Base-by-base conservation (phyloP, 768 basidiomycete genomes). In the Tulasnella sp. region DNA sequence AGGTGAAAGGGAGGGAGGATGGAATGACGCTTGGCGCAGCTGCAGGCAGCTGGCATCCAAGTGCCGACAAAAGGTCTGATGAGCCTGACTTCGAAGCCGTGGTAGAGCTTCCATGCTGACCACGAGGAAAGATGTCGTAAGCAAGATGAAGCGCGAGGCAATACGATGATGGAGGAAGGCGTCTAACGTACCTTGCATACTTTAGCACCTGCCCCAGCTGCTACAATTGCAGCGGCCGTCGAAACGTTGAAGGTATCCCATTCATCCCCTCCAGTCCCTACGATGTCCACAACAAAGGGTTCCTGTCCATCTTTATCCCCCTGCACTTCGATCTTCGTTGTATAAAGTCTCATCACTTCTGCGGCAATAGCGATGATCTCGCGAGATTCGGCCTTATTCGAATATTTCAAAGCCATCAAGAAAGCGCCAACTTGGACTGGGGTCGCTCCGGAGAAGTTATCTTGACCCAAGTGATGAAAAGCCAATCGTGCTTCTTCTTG, bases 161-260 rank as follows among this genome's bases (percentile, higher is more conserved):
- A 20, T 20, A 8, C 1, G 12, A 37, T 73, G 18, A n/a, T 4
- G n/a, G 8, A 73, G n/a, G 72, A 16, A 1, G 14, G 22, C 72
- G 22, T 50, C 14, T 20, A 7, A 22, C 20, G 18, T 73, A 95
- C 96, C 89, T 99, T 98, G 85, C 96, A 91, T 1, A 99, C 96
- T 50, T 96, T 89, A 0, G 94, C 95, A 7, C 97, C 97, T 9
- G 96, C 94, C 18, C 97, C 97, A 34, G 96, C 96, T 40, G 96
- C 97, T 28, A 98, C 94, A 81, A 99, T 90, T 0, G 90, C 96
- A 2, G 97, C 97, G 1, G 95, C 93, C 1, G 97, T 98, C 85
- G 96, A 97, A 76, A 98, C 96, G 85, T 99, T 98, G 90, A 96
- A 98, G 0, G 97, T 93, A 84, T 98, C 94, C 86, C 96, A 92